Base-by-base conservation (phyloP, 306 rosid species). In the Trifolium repens region DNA sequence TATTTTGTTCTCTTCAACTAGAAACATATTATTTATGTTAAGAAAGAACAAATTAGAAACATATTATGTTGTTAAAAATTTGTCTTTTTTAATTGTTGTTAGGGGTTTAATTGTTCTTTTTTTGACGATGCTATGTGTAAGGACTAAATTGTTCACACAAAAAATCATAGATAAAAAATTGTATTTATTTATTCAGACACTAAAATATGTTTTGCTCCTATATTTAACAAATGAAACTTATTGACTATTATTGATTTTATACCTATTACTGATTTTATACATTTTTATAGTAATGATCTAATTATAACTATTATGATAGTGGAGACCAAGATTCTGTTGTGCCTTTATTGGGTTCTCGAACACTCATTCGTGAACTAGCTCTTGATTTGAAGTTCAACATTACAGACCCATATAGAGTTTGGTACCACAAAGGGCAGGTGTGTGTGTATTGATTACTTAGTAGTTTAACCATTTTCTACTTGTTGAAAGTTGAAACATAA, bases 401-500 rank as follows among this genome's bases (percentile, higher is more conserved):
- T 30, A 87, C 96, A 13, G 94, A 87, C 12, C 93, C 94, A 42
- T 91, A 88, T 77, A 90, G 89, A 73, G 86, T 86, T 80, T 94
- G 98, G 98, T 89, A 88, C 76, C 96, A 94, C 83, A 86, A 80
- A 79, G 91, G 94, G 67, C 98, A 93, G 91, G 97, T 91, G 2
- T 22, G 16, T 43, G 49, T 44, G 49, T 44, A 44, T 44, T 44
- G 3, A 11, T 24, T 13, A 53, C 70, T 37, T 37, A 37, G 9
- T 37, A 57, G 2, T 72, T 49, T 9, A 3, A 32, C 52, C 52
- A 46, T 63, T 67, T 72, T 53, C 2, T 66, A 24, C 40, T n/a
- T n/a, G n/a, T n/a, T n/a, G n/a, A n/a, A 27, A 34, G 14, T 34
- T 10, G 39, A 61, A 10, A 77, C 13, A 30, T 16, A 3, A 52